Base-by-base conservation (phyloP, 2,329 filamentous ascomycete genomes). In the Colletotrichum coccodes region DNA sequence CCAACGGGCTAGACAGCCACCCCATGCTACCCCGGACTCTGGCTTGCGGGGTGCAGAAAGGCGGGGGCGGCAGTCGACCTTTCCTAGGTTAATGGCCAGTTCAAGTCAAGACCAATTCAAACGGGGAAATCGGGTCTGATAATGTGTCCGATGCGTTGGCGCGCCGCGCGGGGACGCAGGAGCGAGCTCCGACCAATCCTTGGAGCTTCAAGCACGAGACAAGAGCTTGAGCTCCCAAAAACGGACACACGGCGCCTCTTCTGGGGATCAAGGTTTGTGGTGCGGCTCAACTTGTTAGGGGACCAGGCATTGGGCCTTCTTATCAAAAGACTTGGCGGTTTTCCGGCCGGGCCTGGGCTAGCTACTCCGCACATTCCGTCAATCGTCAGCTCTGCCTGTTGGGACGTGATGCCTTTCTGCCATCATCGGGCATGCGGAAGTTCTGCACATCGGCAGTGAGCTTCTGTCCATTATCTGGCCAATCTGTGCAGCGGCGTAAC, bases 31-130 rank as follows among this genome's bases (percentile, higher is more conserved):
- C 61, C 66, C 61, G 28, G 66, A 66, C 28, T 66, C 65, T 60
- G 62, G 52, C 60, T 60, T 69, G 66, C 66, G 66, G 66, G 66
- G 66, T 69, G 66, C 66, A 69, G 66, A 58, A 26, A 52, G 54
- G 49, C 34, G 62, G 61, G 65, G 11, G 42, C 56, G 61, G 49
- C 49, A 60, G 65, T 60, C 53, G 38, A 56, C 56, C 38, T 21
- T 23, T 60, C 28, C 47, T 34, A 47, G 54, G 61, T 47, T 42
- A 46, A 60, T 65, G 56, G 49, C 61, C 40, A 26, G 32, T 56
- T 28, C 56, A 46, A 47, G 14, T 21, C 26, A 34, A 36, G 26
- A 32, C 38, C 40, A 58, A 21, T 21, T 16, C 4, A 16, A 36
- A 40, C 66, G 66, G 61, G n/a, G 57, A 28, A 50, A 54, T 54